Evolutionary conservation across 2,329 filamentous ascomycete genomes (phyloP).

Genomic region (Diplodia sapinea): DNA sequence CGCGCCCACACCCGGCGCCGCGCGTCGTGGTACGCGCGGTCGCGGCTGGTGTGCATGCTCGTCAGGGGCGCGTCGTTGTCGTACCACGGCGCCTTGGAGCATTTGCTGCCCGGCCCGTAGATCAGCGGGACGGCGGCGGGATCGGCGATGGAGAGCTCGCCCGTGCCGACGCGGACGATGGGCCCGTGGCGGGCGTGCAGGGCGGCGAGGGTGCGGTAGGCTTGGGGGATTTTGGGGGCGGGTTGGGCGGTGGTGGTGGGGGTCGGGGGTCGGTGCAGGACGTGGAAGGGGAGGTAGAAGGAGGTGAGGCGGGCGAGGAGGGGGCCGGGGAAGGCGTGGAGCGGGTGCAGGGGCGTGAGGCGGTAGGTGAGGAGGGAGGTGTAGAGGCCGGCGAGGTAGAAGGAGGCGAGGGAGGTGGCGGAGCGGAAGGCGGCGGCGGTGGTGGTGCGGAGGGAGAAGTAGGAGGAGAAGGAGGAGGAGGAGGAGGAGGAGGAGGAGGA

Average conservation of each 20-base stretch:
- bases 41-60: constrained; percentile 40
- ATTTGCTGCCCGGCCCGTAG: constrained; percentile 46
- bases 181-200: constrained; percentile 27
- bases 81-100: constrained; percentile 39
- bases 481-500: not conserved
- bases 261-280: not conserved
- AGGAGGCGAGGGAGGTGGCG: not conserved
- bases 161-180: constrained; percentile 28
- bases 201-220: constrained; percentile 23
- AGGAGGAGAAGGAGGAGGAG: no score
- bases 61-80: constrained; percentile 31
- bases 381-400: constrained; percentile 33
- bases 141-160: constrained; percentile 40
- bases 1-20: constrained; percentile 43
- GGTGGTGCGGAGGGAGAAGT: no score
- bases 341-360: constrained; percentile 47
- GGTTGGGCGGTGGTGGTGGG: not conserved
- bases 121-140: constrained; percentile 35
- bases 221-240: not conserved
- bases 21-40: constrained; percentile 41
- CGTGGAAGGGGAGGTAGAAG: constrained; percentile 13
- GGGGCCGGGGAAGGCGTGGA: constrained; percentile 37
- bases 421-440: not conserved
- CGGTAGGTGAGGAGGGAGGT: constrained; percentile 51
- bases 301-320: constrained; percentile 11